Conservation (phyloP, 192 early-diverging fungal species). For the Coemansia erecta region DNA sequence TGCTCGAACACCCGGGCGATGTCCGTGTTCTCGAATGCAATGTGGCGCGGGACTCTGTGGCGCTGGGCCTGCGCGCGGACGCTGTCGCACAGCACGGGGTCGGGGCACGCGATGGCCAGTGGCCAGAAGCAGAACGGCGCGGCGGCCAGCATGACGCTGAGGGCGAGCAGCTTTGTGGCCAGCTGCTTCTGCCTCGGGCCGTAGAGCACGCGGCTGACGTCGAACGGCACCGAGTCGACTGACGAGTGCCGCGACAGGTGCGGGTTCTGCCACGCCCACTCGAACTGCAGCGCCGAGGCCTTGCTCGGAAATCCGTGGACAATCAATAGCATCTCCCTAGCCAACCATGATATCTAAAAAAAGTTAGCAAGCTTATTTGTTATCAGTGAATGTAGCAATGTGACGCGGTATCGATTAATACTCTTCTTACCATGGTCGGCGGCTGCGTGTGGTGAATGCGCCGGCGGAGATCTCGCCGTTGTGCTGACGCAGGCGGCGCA, state of each 20-base stretch:
- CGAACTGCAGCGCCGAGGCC: constrained; percentile 42
- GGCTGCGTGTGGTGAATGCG: constrained; percentile 27
- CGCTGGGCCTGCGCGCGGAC: constrained; percentile 9
- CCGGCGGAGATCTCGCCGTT: constrained; percentile 51
- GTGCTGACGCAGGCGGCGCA: constrained; percentile 49
- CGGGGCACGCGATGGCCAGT: constrained; percentile 26
- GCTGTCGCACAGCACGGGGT: constrained; percentile 13
- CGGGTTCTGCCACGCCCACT: constrained; percentile 55
- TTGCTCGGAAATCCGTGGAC: constrained; percentile 51
- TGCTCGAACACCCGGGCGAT: constrained; percentile 24
- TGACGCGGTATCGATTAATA: background rate
- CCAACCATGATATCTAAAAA: background rate
- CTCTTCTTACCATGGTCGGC: constrained; percentile 35
- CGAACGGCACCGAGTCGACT: constrained; percentile 20
- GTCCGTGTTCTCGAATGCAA: constrained; percentile 4
- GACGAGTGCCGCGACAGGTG: constrained; percentile 41
- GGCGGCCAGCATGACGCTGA: constrained; percentile 31
- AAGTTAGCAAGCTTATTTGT: background rate
- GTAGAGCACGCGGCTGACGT: constrained; percentile 28
- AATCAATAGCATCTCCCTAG: constrained; percentile 48
- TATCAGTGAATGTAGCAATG: background rate
- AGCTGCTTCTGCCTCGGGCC: constrained; percentile 35
- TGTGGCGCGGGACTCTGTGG: constrained; percentile 22
- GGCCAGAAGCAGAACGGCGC: constrained; percentile 47
- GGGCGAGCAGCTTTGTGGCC: constrained; percentile 36